Evolutionary conservation across 345 rosid genomes (phyloP).

Genomic region (Brassica cretica): DNA sequence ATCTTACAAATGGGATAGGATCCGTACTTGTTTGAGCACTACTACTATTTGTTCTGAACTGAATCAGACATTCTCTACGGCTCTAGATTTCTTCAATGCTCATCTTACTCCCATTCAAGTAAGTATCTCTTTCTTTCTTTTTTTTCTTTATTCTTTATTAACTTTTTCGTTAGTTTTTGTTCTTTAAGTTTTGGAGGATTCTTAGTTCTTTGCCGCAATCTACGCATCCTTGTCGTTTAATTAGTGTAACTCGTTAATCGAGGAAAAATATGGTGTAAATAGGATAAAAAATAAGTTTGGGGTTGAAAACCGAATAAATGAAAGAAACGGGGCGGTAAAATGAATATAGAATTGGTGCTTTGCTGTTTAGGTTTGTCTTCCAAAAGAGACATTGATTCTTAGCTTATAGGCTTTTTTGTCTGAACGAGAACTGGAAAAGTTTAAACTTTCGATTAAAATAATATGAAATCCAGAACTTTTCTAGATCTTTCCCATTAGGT

Average conservation of each 20-base stretch:
- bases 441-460: constrained; percentile 13
- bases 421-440: constrained; percentile 26
- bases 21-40: constrained; percentile 68
- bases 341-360: constrained; percentile 8
- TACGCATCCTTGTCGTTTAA: neutral
- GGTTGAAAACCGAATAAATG: neutral
- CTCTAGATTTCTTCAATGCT: constrained; percentile 90
- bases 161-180: neutral
- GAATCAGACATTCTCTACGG: constrained; percentile 71
- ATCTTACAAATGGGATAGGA: constrained; percentile 78
- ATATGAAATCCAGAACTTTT: constrained; percentile 11
- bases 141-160: neutral
- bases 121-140: neutral
- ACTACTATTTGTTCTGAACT: constrained; percentile 67
- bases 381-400: constrained; percentile 6
- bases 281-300: neutral
- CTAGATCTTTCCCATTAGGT: constrained; percentile 40
- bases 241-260: neutral
- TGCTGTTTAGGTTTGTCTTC: constrained; percentile 19
- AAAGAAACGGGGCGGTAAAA: neutral
- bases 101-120: constrained; percentile 81
- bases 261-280: constrained; percentile 10
- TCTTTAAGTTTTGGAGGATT: neutral
- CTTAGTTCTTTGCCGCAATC: neutral
- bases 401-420: constrained; percentile 30